A percentile compares a stretch with the other conserved stretches of the same genome.
phyloP scores from a whole-genome alignment of 2,329 filamentous ascomycete genomes.

The Phialophora macrospora region DNA sequence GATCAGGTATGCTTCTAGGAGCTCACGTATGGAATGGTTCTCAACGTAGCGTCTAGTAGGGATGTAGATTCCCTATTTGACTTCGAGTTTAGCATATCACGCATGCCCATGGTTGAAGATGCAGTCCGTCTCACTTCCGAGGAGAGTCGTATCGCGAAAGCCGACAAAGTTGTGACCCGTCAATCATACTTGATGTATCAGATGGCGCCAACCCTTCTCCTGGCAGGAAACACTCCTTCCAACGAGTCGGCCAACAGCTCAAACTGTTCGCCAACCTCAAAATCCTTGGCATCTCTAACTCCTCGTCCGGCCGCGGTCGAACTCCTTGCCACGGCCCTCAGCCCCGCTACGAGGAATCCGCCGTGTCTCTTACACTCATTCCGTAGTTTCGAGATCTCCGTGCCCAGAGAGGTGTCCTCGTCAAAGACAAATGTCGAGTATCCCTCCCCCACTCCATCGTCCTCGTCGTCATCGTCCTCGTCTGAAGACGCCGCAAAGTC shows the following conservation, averaged over 20 bases:
- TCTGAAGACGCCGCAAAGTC: slow-evolving; percentile 29
- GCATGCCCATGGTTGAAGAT: neutral
- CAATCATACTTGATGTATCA: neutral
- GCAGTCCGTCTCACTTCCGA: neutral
- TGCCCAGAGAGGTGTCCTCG: slow-evolving; percentile 49
- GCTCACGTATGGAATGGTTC: neutral
- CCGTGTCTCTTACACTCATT: slow-evolving; percentile 68
- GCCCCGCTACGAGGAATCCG: slow-evolving; percentile 71
- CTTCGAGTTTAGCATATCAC: too few species aligned
- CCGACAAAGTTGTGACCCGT: neutral
- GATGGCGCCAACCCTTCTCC: slow-evolving; percentile 1
- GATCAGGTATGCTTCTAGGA: neutral
- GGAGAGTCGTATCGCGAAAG: neutral
- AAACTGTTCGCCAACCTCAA: slow-evolving; percentile 30
- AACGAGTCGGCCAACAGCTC: slow-evolving; percentile 34
- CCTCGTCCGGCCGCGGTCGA: neutral
- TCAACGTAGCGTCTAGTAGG: neutral
- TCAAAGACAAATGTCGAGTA: slow-evolving; percentile 49
- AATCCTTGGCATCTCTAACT: neutral
- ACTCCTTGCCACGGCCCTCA: slow-evolving; percentile 60
- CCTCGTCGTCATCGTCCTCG: slow-evolving; percentile 38
- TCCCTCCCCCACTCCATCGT: slow-evolving; percentile 41
- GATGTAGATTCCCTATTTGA: neutral
- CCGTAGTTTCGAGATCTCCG: slow-evolving; percentile 62
- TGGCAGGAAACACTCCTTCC: slow-evolving; percentile 25